Evolutionary conservation across 2,329 filamentous ascomycete genomes (phyloP).

Genomic region (Fusarium sp.): DNA sequence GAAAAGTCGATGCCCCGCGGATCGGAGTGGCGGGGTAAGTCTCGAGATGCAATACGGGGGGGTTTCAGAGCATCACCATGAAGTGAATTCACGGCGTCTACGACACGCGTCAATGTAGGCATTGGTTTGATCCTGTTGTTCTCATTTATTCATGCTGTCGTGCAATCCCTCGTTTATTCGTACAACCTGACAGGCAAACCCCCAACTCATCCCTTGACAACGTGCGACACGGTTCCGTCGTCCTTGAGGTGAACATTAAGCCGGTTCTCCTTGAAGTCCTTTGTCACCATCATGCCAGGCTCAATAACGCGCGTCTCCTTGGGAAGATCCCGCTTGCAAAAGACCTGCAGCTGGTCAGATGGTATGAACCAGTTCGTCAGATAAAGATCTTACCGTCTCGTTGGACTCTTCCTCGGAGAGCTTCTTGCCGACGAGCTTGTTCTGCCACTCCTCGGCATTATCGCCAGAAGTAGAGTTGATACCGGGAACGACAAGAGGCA

Average conservation of each 20-base stretch:
- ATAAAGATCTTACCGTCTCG: slow-evolving; percentile 60
- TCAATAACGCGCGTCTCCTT: slow-evolving; percentile 66
- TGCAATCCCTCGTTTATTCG: slow-evolving; percentile 24
- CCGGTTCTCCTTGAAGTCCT: slow-evolving; percentile 64
- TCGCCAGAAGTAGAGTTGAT: slow-evolving; percentile 60
- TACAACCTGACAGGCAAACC: slow-evolving; percentile 10
- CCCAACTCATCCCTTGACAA: slow-evolving; percentile 62
- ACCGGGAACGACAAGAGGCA: slow-evolving; percentile 75
- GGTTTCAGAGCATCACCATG: not conserved
- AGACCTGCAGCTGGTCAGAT: slow-evolving; percentile 56
- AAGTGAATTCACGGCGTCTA: not conserved
- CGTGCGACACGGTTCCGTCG: slow-evolving; percentile 70
- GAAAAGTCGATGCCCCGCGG: slow-evolving; percentile 46
- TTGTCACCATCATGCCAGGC: slow-evolving; percentile 68
- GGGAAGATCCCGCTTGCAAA: slow-evolving; percentile 71
- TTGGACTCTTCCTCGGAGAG: slow-evolving; percentile 61
- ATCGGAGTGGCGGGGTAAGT: slow-evolving; percentile 45
- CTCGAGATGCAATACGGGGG: slow-evolving; percentile 45
- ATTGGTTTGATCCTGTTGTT: slow-evolving; percentile 18
- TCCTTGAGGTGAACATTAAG: slow-evolving; percentile 71
- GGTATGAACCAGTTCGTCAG: not conserved
- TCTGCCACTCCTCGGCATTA: slow-evolving; percentile 68
- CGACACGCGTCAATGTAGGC: not conserved
- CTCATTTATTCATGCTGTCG: slow-evolving; percentile 10
- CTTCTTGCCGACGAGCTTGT: slow-evolving; percentile 74